Percentiles rank a stretch among this genome's conserved stretches.
Conservation (phyloP, 2,329 filamentous ascomycete species). For the Venturia carpophila region DNA sequence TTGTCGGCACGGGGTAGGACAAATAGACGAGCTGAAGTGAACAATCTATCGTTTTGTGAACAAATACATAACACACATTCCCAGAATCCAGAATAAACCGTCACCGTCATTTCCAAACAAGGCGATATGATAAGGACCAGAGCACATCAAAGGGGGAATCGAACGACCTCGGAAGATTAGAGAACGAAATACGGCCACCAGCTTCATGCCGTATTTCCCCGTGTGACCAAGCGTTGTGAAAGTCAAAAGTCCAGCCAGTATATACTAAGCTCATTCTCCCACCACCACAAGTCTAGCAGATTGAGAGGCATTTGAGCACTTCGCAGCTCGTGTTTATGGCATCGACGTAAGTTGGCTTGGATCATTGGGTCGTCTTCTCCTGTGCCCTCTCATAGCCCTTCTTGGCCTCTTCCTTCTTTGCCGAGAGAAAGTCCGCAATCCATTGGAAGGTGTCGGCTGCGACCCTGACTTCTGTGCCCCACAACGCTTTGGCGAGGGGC, state of each 20-base stretch:
- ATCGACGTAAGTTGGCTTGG: neutral
- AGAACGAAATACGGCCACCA: neutral
- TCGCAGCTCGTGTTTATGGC: neutral
- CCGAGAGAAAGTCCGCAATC: conserved; percentile 7
- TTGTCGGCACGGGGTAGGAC: neutral
- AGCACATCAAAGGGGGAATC: conserved; percentile 2
- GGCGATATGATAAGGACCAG: neutral
- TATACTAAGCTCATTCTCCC: neutral
- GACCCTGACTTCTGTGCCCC: conserved; percentile 31
- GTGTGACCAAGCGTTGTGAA: neutral
- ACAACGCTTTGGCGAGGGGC: conserved; percentile 30
- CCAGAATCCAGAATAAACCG: neutral
- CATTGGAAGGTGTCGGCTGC: conserved; percentile 12
- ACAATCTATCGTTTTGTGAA: neutral
- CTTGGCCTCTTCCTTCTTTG: conserved; percentile 18
- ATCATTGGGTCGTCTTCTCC: conserved; percentile 4
- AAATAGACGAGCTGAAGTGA: neutral
- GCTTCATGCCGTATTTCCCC: neutral
- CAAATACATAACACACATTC: neutral
- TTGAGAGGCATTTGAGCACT: neutral
- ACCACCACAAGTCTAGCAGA: neutral
- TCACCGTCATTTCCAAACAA: neutral
- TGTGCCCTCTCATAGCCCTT: conserved; percentile 10
- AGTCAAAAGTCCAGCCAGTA: neutral
- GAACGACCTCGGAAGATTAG: conserved; percentile 3